Evolutionary conservation across 768 basidiomycete species (phyloP).

Genomic region (Sutorius australiensis): DNA sequence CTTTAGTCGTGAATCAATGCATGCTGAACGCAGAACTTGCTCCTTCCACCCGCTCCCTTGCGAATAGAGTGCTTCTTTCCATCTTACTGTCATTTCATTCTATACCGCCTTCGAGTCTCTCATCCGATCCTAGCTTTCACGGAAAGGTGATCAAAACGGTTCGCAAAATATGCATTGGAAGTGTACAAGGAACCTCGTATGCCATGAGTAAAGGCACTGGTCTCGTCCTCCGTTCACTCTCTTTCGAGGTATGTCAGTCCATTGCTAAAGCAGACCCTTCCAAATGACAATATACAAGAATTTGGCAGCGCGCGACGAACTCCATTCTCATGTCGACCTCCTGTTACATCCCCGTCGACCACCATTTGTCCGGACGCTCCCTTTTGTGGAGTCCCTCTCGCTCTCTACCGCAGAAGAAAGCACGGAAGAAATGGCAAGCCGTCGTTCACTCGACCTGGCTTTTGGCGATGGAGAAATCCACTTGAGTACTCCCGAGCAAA

Average conservation of each 20-base stretch:
- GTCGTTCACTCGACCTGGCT: constrained; percentile 39
- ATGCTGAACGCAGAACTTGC: constrained; percentile 50
- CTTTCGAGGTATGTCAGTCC: constrained; percentile 29
- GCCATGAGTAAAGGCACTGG: constrained; percentile 60
- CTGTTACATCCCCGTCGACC: constrained; percentile 79
- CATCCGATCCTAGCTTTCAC: constrained; percentile 50
- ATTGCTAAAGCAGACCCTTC: background rate
- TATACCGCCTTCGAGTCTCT: constrained; percentile 52
- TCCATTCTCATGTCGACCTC: constrained; percentile 48
- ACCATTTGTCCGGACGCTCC: constrained; percentile 65
- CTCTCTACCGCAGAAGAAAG: constrained; percentile 63
- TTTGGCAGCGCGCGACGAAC: constrained; percentile 10
- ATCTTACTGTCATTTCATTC: constrained; percentile 54
- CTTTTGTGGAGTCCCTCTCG: constrained; percentile 57
- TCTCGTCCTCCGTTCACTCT: constrained; percentile 46
- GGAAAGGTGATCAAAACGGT: constrained; percentile 42
- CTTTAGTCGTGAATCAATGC: constrained; percentile 47
- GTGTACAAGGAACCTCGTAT: constrained; percentile 52
- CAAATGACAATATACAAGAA: constrained; percentile 12
- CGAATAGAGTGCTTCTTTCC: constrained; percentile 55
- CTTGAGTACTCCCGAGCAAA: background rate
- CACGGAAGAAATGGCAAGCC: constrained; percentile 53
- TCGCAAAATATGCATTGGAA: constrained; percentile 44
- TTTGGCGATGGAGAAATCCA: constrained; percentile 7
- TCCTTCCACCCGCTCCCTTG: constrained; percentile 53